Evolutionary conservation across 768 basidiomycete genomes (phyloP).

Genomic region (Mycena olivaceomarginata): DNA sequence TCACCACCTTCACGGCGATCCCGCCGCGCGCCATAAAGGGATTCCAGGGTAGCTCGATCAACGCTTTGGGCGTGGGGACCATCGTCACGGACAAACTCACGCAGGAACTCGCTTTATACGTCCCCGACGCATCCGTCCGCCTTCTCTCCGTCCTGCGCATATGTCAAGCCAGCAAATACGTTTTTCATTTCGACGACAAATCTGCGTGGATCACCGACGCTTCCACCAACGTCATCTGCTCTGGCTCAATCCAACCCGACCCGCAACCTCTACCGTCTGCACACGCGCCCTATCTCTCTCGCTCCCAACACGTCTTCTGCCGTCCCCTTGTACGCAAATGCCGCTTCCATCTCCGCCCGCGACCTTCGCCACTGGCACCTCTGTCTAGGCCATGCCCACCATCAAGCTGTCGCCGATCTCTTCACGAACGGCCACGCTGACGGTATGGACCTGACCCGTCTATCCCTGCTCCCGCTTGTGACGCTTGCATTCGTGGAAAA

Average conservation of each 20-base stretch:
- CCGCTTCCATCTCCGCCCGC: neutral
- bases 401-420: no score
- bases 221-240: neutral
- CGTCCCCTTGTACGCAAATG: neutral
- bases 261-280: no score
- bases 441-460: no score
- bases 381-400: no score
- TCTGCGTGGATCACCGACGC: slow-evolving; percentile 1
- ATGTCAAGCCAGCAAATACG: neutral
- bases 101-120: neutral
- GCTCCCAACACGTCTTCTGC: no score
- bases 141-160: slow-evolving; percentile 5
- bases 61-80: slow-evolving; percentile 15
- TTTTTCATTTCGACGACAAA: neutral
- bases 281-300: no score
- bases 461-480: no score
- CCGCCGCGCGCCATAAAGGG: neutral
- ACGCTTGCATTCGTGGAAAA: no score
- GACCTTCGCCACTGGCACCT: neutral
- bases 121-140: neutral
- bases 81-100: slow-evolving; percentile 6
- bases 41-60: slow-evolving; percentile 9
- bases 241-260: slow-evolving; percentile 10
- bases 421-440: no score
- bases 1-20: neutral